These are phyloP conservation scores for Saussurea involucrata DNA, from an alignment of 129 eudicot genomes.

Conservation along the genomic window DNA sequence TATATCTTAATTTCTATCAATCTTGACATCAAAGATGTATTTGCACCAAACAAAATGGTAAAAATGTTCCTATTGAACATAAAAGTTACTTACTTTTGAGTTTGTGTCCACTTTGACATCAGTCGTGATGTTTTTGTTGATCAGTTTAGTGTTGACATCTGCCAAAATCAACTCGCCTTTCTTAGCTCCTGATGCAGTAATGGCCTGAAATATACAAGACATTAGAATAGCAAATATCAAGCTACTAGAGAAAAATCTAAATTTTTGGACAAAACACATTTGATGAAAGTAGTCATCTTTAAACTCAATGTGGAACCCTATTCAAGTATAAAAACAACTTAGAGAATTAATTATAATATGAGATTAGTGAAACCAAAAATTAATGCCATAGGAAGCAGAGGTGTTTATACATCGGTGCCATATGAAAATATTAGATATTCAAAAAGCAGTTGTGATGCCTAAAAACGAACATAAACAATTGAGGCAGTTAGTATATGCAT, in stretches of 20 bases:
- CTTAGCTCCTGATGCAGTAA: slow-evolving; percentile 75
- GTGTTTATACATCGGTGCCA: neutral
- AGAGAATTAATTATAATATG: neutral
- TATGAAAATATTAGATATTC: neutral
- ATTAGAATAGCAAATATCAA: neutral
- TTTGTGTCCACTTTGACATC: slow-evolving; percentile 86
- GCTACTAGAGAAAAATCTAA: neutral
- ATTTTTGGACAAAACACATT: neutral
- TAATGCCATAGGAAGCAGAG: neutral
- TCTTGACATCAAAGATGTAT: neutral
- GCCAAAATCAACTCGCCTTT: slow-evolving; percentile 68
- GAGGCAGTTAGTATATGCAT: neutral
- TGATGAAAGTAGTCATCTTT: neutral
- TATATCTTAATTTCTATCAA: neutral
- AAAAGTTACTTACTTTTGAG: slow-evolving; percentile 52
- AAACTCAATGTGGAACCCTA: neutral
- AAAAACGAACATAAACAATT: neutral
- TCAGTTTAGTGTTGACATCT: slow-evolving; percentile 70
- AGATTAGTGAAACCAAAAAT: neutral
- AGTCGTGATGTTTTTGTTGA: slow-evolving; percentile 83
- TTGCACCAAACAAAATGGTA: neutral
- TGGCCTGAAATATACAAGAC: slow-evolving; percentile 49
- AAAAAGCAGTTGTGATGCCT: neutral
- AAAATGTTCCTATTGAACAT: neutral
- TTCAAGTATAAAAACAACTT: neutral